phyloP scores from a whole-genome alignment of 441 rosid species.

The Capsella rubella region DNA sequence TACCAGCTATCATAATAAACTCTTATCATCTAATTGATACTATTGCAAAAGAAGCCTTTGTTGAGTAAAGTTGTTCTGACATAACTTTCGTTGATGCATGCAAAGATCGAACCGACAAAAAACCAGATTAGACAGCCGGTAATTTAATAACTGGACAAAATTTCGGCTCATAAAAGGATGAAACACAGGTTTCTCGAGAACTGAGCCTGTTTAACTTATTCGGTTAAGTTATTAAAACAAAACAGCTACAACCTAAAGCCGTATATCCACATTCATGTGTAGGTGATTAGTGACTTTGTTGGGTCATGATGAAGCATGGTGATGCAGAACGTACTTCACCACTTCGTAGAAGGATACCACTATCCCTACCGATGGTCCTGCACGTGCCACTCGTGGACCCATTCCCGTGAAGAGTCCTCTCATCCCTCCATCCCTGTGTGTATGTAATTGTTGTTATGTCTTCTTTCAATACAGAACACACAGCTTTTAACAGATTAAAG shows the following conservation, averaged over 20 bases:
- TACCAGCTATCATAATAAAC: conserved; percentile 67
- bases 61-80: conserved; percentile 65
- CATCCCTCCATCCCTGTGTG: conserved; percentile 79
- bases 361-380: conserved; percentile 98
- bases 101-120: neutral
- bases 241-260: conserved; percentile 32
- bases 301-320: conserved; percentile 50
- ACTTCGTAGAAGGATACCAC: conserved; percentile 96
- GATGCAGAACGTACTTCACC: conserved; percentile 74
- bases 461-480: conserved; percentile 21
- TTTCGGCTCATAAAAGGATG: conserved; percentile 15
- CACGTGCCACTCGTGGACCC: conserved; percentile 93
- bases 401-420: conserved; percentile 88
- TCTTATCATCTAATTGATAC: conserved; percentile 48
- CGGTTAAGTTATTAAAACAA: neutral
- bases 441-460: conserved; percentile 15
- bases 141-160: conserved; percentile 28
- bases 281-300: conserved; percentile 11
- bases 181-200: neutral
- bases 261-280: conserved; percentile 44
- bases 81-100: conserved; percentile 39
- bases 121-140: conserved; percentile 2
- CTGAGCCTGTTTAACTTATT: conserved; percentile 38
- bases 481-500: conserved; percentile 9
- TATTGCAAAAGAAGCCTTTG: conserved; percentile 53